Evolutionary conservation across 2,329 filamentous ascomycete genomes (phyloP).

Genomic region (Pestalotiopsis sp.): DNA sequence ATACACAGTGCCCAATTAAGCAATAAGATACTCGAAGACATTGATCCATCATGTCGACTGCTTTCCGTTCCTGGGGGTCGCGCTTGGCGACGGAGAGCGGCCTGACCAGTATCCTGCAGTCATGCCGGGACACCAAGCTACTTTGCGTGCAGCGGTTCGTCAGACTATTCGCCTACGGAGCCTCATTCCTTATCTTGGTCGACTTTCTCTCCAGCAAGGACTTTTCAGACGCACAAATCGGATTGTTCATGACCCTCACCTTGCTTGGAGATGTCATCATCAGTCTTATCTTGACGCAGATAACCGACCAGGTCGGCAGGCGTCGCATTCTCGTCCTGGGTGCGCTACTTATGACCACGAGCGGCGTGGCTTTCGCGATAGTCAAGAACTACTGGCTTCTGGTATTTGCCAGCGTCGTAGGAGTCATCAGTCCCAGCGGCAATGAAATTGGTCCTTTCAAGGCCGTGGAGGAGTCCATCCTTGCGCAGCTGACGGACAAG

Average conservation of each 20-base stretch:
- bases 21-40: too few species aligned
- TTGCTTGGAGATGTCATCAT: conserved; percentile 44
- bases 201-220: conserved; percentile 40
- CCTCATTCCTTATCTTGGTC: conserved; percentile 4
- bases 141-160: conserved; percentile 1
- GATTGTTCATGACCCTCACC: conserved; percentile 48
- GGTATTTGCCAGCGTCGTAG: conserved; percentile 40
- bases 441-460: conserved; percentile 64
- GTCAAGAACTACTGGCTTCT: conserved; percentile 41
- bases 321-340: conserved; percentile 38
- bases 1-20: too few species aligned
- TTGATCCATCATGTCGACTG: too few species aligned
- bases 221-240: conserved; percentile 41
- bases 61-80: too few species aligned
- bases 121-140: conserved; percentile 1
- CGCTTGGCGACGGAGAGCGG: too few species aligned
- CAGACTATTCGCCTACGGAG: conserved; percentile 1
- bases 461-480: conserved; percentile 59
- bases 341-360: conserved; percentile 38
- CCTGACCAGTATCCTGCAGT: background rate
- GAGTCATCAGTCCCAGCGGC: conserved; percentile 47
- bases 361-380: conserved; percentile 39
- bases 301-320: conserved; percentile 42
- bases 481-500: conserved; percentile 53
- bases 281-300: conserved; percentile 42